Evolutionary conservation across 2,329 filamentous ascomycete genomes (phyloP).

Genomic region (Sphaerulina populicola): DNA sequence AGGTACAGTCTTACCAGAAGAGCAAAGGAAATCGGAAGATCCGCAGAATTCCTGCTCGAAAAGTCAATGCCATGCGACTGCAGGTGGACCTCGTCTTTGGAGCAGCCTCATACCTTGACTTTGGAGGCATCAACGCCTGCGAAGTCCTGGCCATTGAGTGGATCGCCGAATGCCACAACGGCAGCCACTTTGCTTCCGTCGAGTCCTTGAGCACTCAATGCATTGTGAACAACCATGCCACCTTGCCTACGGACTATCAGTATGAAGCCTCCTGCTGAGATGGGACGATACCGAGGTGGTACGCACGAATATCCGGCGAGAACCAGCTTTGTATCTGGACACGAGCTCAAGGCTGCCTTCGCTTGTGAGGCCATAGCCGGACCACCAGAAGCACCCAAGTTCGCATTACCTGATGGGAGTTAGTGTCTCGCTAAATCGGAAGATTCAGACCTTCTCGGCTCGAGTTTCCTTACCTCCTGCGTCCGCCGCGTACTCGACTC

Average conservation of each 20-base stretch:
- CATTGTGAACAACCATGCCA: slow-evolving; percentile 10
- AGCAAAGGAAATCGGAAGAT: slow-evolving; percentile 20
- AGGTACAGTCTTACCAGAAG: slow-evolving; percentile 4
- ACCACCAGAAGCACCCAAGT: slow-evolving; percentile 23
- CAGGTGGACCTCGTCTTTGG: too few species aligned
- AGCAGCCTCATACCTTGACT: slow-evolving; percentile 9
- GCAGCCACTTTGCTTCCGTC: slow-evolving; percentile 23
- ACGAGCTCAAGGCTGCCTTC: slow-evolving; percentile 11
- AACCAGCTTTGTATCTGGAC: slow-evolving; percentile 20
- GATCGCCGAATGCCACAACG: slow-evolving; percentile 27
- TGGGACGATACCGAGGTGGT: neutral
- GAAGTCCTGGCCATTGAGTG: slow-evolving; percentile 23
- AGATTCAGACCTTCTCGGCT: neutral
- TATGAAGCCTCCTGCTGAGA: neutral
- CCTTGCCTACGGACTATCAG: neutral
- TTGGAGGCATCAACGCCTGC: slow-evolving; percentile 21
- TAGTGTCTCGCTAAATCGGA: neutral
- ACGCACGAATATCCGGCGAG: slow-evolving; percentile 19
- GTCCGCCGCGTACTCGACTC: slow-evolving; percentile 27
- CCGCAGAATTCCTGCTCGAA: slow-evolving; percentile 18
- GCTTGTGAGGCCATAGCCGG: slow-evolving; percentile 15
- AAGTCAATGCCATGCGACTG: neutral
- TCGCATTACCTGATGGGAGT: slow-evolving; percentile 12
- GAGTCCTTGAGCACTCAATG: slow-evolving; percentile 13
- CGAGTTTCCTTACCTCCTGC: slow-evolving; percentile 5